Conservation (phyloP, 768 basidiomycete genomes). For the Scleroderma bovista region DNA sequence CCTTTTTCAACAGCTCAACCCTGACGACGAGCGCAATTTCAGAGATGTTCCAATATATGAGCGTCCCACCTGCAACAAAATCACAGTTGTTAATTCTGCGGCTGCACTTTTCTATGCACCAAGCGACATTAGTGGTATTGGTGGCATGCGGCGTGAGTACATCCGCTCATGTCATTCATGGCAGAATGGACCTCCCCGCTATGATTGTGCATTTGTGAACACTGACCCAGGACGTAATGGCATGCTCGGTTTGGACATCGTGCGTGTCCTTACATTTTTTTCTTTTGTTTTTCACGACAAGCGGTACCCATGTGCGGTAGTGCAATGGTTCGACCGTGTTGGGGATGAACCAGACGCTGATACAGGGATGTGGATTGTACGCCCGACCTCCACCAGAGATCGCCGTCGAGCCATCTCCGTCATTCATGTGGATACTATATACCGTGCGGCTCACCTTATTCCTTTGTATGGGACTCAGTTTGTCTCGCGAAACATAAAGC, state of each 20-base stretch:
- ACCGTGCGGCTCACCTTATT: not conserved
- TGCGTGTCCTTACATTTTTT: slow-evolving; percentile 16
- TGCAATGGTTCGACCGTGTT: slow-evolving; percentile 21
- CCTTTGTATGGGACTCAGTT: not conserved
- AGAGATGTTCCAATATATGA: no score
- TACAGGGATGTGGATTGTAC: slow-evolving; percentile 24
- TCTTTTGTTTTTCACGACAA: slow-evolving; percentile 11
- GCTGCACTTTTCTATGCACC: slow-evolving; percentile 2
- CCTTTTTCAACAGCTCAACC: not conserved
- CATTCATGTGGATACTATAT: not conserved
- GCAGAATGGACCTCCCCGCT: not conserved
- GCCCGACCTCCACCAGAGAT: not conserved
- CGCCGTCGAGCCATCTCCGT: not conserved
- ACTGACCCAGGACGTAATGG: slow-evolving; percentile 9
- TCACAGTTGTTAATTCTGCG: slow-evolving; percentile 1
- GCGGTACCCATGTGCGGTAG: slow-evolving; percentile 20
- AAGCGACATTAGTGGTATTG: slow-evolving; percentile 5
- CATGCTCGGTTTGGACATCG: slow-evolving; percentile 20
- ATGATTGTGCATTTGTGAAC: slow-evolving; percentile 26
- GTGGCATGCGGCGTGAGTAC: slow-evolving; percentile 6
- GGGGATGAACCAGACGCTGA: slow-evolving; percentile 10
- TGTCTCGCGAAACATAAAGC: slow-evolving; percentile 4
- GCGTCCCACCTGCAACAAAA: not conserved
- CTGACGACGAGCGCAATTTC: not conserved
- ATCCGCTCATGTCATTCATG: slow-evolving; percentile 3